phyloP scores from a whole-genome alignment of 2,329 filamentous ascomycete genomes.

The Hymenotorrendiella dingleyae region DNA sequence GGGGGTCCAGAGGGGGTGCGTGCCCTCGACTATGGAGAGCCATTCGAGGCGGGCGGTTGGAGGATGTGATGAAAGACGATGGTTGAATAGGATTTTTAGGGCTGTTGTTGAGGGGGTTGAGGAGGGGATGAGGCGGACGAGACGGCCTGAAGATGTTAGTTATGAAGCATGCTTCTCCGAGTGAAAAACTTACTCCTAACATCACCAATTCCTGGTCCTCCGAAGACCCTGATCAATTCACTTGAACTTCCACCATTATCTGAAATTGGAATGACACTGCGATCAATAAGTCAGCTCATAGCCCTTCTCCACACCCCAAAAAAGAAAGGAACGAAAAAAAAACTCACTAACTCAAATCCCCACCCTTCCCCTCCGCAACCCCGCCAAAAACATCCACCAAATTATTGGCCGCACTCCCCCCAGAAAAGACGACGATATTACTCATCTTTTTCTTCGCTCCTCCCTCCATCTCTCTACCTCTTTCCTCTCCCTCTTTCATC shows the following conservation, averaged over 20 bases:
- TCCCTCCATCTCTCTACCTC: neutral
- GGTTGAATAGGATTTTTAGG: constrained; percentile 80
- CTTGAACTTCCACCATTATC: constrained; percentile 95
- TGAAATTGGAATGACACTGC: constrained; percentile 77
- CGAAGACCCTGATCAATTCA: constrained; percentile 89
- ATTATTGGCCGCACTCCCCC: constrained; percentile 89
- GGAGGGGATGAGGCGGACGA: constrained; percentile 84
- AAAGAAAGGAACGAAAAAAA: neutral
- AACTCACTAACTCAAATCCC: constrained; percentile 31
- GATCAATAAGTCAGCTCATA: constrained; percentile 42
- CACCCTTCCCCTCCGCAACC: constrained; percentile 34
- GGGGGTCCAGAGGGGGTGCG: constrained; percentile 67
- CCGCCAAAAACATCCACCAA: constrained; percentile 82
- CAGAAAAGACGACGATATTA: constrained; percentile 74
- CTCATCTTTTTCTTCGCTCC: neutral
- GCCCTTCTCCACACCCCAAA: neutral
- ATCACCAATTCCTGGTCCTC: constrained; percentile 81
- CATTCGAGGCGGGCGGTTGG: constrained; percentile 67
- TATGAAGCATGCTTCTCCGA: constrained; percentile 4
- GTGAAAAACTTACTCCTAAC: constrained; percentile 54
- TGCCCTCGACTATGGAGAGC: constrained; percentile 82
- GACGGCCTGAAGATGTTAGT: constrained; percentile 56
- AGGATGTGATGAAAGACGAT: constrained; percentile 64
- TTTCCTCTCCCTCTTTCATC: too few relatives aligned
- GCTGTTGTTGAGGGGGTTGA: constrained; percentile 59